phyloP scores from a whole-genome alignment of 2,329 filamentous ascomycete genomes.

The Grosmannia clavigera region DNA sequence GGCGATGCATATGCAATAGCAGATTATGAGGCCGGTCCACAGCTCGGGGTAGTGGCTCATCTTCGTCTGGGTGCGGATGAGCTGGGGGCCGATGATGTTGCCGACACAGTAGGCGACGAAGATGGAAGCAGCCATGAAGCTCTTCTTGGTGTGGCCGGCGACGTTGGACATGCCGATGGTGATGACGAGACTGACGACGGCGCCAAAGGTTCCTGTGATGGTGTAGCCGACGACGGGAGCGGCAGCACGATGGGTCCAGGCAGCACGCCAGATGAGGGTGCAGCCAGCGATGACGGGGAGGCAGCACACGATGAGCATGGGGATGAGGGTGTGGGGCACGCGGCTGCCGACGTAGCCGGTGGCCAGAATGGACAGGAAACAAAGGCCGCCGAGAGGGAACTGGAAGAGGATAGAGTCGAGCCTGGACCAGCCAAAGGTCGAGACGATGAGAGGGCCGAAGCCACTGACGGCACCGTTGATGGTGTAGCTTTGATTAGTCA shows the following conservation, averaged over 20 bases:
- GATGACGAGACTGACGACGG: conserved; percentile 49
- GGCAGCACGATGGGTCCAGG: conserved; percentile 51
- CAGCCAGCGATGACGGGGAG: conserved; percentile 65
- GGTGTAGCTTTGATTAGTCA: conserved; percentile 34
- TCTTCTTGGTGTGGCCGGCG: conserved; percentile 67
- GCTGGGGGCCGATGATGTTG: conserved; percentile 64
- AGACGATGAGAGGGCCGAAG: conserved; percentile 60
- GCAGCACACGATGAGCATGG: conserved; percentile 53
- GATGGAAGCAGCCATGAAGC: conserved; percentile 59
- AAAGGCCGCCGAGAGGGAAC: conserved; percentile 61
- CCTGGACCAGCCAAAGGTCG: conserved; percentile 53
- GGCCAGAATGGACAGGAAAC: conserved; percentile 51
- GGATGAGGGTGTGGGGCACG: conserved; percentile 49
- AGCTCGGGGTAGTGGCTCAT: conserved; percentile 55
- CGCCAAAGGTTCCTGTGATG: conserved; percentile 61
- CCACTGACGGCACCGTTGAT: conserved; percentile 60
- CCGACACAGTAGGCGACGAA: conserved; percentile 66
- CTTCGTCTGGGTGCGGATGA: conserved; percentile 56
- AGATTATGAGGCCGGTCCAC: conserved; percentile 56
- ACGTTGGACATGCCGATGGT: conserved; percentile 51
- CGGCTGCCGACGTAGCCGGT: conserved; percentile 52
- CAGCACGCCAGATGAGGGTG: conserved; percentile 59
- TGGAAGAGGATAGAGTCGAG: conserved; percentile 59
- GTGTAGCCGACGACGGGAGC: conserved; percentile 60
- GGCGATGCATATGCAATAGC: conserved; percentile 54